Conservation (phyloP, 1,284 basidiomycete genomes). For the Rhodotorula sp. region DNA sequence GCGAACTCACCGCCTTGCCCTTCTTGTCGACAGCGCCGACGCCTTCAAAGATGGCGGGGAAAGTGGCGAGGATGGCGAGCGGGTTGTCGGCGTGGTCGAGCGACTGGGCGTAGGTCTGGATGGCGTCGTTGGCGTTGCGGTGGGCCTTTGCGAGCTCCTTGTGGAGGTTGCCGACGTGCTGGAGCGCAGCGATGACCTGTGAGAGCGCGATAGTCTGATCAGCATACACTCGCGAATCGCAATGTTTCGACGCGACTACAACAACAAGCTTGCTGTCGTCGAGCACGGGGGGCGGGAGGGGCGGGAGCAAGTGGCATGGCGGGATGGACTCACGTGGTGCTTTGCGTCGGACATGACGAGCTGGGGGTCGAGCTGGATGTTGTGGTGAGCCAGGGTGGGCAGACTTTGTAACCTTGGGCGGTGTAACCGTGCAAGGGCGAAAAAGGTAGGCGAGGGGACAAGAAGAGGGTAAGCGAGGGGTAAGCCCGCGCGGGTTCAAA, state of each 20-base stretch:
- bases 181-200: slow-evolving; percentile 18
- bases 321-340: slow-evolving; percentile 18
- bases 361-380: slow-evolving; percentile 7
- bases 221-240: no score
- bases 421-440: not conserved
- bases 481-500: not conserved
- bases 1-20: slow-evolving; percentile 10
- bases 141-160: slow-evolving; percentile 50
- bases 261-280: not conserved
- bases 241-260: not conserved
- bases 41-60: slow-evolving; percentile 38
- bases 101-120: slow-evolving; percentile 49
- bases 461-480: not conserved
- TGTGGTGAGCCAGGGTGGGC: slow-evolving; percentile 5
- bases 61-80: slow-evolving; percentile 44
- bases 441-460: no score
- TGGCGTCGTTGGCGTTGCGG: slow-evolving; percentile 48
- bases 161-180: slow-evolving; percentile 44
- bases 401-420: not conserved
- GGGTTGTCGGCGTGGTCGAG: slow-evolving; percentile 25
- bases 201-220: not conserved
- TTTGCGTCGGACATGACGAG: slow-evolving; percentile 25
- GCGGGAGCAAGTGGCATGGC: not conserved
- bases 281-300: not conserved
- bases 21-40: slow-evolving; percentile 2